Percentiles rank a stretch among this genome's conserved stretches.
phyloP scores from a whole-genome alignment of 2,329 filamentous ascomycete genomes.

The Podosphaera leucotricha region DNA sequence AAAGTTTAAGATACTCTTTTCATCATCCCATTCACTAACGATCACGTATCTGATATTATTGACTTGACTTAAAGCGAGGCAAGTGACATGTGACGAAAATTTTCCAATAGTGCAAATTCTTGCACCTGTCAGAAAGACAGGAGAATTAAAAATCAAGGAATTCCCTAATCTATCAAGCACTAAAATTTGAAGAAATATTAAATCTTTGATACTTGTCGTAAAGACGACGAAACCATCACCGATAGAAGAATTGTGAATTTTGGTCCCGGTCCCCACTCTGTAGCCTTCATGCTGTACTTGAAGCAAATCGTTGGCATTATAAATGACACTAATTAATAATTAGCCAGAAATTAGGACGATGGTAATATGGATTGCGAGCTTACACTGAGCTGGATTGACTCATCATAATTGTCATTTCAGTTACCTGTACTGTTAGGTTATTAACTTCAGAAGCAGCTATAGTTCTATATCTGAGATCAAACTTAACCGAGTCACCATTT shows the following conservation, averaged over 20 bases:
- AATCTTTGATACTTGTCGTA: constrained; percentile 6
- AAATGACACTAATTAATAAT: background rate
- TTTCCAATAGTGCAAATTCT: constrained; percentile 5
- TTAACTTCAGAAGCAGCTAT: constrained; percentile 19
- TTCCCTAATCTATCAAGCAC: constrained; percentile 1
- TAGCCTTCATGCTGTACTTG: constrained; percentile 1
- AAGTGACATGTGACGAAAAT: constrained; percentile 5
- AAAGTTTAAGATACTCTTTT: constrained; percentile 6
- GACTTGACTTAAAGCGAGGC: constrained; percentile 5
- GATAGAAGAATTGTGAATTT: constrained; percentile 10
- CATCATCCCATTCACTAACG: constrained; percentile 6
- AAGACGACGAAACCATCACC: constrained; percentile 9
- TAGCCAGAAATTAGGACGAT: constrained; percentile 1
- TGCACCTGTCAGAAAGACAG: background rate
- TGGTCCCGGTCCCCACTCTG: constrained; percentile 2
- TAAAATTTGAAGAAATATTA: constrained; percentile 7
- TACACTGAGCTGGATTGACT: constrained; percentile 6
- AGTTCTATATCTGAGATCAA: constrained; percentile 30
- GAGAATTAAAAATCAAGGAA: constrained; percentile 3
- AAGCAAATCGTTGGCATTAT: constrained; percentile 3
- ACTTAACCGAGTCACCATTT: constrained; percentile 19
- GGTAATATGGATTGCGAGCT: constrained; percentile 1
- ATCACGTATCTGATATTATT: constrained; percentile 4
- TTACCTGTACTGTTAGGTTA: constrained; percentile 28
- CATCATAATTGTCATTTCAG: constrained; percentile 19